phyloP scores from a whole-genome alignment of 2,329 filamentous ascomycete species.

The Byssochlamys sp. region DNA sequence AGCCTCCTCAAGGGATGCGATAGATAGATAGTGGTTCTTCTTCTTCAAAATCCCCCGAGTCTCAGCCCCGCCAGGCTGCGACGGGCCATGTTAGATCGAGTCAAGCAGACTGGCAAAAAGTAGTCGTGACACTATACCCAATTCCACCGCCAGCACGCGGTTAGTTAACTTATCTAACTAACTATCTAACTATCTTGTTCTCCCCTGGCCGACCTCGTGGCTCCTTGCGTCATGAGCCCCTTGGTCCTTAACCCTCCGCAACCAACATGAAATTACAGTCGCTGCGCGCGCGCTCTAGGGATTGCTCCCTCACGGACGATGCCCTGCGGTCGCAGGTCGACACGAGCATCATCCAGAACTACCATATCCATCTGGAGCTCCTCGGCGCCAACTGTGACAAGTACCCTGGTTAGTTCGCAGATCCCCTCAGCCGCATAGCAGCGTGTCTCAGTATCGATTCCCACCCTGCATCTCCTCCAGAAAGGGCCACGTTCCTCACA shows the following conservation, averaged over 20 bases:
- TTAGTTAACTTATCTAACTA: background rate
- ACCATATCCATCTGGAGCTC: slow-evolving; percentile 22
- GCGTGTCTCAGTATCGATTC: background rate
- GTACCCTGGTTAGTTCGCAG: slow-evolving; percentile 28
- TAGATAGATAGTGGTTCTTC: background rate
- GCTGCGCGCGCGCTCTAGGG: background rate
- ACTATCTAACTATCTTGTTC: background rate
- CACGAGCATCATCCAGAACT: slow-evolving; percentile 1
- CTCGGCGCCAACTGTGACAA: slow-evolving; percentile 25
- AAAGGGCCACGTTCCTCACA: background rate
- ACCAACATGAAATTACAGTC: background rate
- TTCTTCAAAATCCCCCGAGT: background rate
- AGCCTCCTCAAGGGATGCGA: background rate
- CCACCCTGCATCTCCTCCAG: background rate
- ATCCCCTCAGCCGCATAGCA: background rate
- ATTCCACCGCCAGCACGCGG: background rate
- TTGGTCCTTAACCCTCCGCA: background rate
- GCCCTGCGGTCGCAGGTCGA: background rate
- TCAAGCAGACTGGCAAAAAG: background rate
- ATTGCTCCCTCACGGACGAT: background rate
- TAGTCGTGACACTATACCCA: background rate
- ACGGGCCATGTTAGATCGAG: background rate
- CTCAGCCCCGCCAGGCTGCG: background rate
- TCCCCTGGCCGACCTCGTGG: background rate
- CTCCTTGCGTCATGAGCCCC: background rate